These are phyloP conservation scores for Adansonia madagascariensis DNA, from an alignment of 441 rosid species.

Conservation along the genomic window DNA sequence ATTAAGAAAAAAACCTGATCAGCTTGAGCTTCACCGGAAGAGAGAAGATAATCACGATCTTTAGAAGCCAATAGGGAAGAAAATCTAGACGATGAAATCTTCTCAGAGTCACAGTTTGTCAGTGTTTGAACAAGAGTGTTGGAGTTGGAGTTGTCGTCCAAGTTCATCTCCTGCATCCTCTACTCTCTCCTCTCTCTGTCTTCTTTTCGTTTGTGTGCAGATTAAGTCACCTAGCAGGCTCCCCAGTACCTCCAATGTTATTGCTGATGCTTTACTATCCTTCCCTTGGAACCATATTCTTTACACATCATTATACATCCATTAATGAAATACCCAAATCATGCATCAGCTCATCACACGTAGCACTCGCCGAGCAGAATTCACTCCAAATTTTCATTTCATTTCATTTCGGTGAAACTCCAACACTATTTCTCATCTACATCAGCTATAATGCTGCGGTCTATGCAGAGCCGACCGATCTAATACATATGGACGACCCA, in stretches of 20 bases:
- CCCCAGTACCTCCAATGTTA: no score
- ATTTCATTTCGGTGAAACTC: not conserved
- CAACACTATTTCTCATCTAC: not conserved
- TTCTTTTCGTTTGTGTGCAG: not conserved
- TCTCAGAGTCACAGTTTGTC: slow-evolving; percentile 26
- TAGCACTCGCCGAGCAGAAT: slow-evolving; percentile 17
- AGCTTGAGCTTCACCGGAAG: slow-evolving; percentile 18
- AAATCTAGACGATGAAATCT: slow-evolving; percentile 33
- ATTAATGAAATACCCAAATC: not conserved
- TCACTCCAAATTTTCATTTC: not conserved
- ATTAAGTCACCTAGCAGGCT: slow-evolving; percentile 1
- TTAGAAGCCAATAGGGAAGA: slow-evolving; percentile 42
- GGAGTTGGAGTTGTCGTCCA: slow-evolving; percentile 20
- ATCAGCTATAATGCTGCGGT: slow-evolving; percentile 14
- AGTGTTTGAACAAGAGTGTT: not conserved
- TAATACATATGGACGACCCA: not conserved
- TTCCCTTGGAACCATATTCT: slow-evolving; percentile 18
- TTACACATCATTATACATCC: slow-evolving; percentile 29
- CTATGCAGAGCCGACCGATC: not conserved
- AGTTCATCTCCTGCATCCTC: slow-evolving; percentile 27
- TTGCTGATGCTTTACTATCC: no score
- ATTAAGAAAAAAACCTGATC: slow-evolving; percentile 16
- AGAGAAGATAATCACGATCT: slow-evolving; percentile 61
- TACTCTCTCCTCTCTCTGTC: not conserved
- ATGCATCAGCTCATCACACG: slow-evolving; percentile 36